phyloP scores from a whole-genome alignment of 2,329 filamentous ascomycete genomes.

The Coleophoma cylindrospora region DNA sequence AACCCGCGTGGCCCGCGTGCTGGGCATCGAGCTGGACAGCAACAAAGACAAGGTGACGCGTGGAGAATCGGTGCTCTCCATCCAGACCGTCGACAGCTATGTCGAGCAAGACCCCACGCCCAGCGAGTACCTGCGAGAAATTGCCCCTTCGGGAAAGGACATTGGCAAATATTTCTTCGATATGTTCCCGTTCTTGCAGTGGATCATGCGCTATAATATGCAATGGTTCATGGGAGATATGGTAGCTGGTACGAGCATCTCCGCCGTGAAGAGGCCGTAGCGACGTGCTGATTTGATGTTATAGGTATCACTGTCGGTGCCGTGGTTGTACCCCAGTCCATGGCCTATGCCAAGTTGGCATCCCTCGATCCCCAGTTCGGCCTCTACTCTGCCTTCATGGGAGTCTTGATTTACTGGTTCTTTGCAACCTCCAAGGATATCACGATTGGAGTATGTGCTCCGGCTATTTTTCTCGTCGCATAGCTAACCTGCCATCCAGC shows the following conservation, averaged over 20 bases:
- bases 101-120: conserved; percentile 77
- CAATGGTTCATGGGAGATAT: conserved; percentile 88
- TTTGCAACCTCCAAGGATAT: conserved; percentile 99
- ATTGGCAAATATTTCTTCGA: conserved; percentile 57
- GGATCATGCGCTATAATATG: conserved; percentile 84
- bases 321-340: conserved; percentile 89
- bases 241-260: conserved; percentile 63
- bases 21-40: conserved; percentile 79
- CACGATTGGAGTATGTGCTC: conserved; percentile 74
- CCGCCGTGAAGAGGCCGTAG: neutral
- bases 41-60: conserved; percentile 58
- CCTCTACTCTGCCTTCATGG: conserved; percentile 94
- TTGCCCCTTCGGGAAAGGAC: conserved; percentile 54
- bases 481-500: conserved; percentile 40
- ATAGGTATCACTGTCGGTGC: conserved; percentile 64
- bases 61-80: conserved; percentile 76
- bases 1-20: conserved; percentile 68
- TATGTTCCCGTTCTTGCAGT: conserved; percentile 84
- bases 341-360: conserved; percentile 89
- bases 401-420: conserved; percentile 92
- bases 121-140: conserved; percentile 63
- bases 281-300: neutral
- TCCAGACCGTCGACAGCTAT: conserved; percentile 69
- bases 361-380: conserved; percentile 78
- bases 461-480: conserved; percentile 1